phyloP scores from a whole-genome alignment of 345 rosid species.

The Raphanus raphanistrum region DNA sequence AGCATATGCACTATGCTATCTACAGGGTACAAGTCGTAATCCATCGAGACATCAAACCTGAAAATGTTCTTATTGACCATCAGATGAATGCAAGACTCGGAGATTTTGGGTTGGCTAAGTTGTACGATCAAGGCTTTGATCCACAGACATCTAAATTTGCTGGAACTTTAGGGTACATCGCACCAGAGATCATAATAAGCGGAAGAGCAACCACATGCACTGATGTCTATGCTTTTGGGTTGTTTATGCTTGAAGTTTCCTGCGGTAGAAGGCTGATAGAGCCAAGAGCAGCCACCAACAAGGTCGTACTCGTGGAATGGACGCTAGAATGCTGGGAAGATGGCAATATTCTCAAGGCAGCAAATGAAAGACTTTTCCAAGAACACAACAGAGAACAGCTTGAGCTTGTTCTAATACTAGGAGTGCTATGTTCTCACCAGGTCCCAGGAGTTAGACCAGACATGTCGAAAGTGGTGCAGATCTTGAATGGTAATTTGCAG shows the following conservation, averaged over 20 bases:
- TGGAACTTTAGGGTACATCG: slow-evolving; percentile 46
- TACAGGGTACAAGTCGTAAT: slow-evolving; percentile 50
- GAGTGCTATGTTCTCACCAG: slow-evolving; percentile 26
- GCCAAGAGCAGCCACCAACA: slow-evolving; percentile 49
- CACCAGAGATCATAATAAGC: slow-evolving; percentile 40
- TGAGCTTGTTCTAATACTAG: slow-evolving; percentile 24
- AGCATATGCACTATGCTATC: slow-evolving; percentile 42
- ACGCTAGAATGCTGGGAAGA: slow-evolving; percentile 11
- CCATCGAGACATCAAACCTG: slow-evolving; percentile 47
- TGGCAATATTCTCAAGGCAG: slow-evolving; percentile 13
- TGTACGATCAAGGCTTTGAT: slow-evolving; percentile 37
- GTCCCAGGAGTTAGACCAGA: slow-evolving; percentile 12
- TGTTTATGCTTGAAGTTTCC: slow-evolving; percentile 45
- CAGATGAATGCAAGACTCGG: slow-evolving; percentile 45
- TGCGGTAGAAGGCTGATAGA: slow-evolving; percentile 44
- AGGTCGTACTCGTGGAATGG: slow-evolving; percentile 43
- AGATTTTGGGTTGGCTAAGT: slow-evolving; percentile 46
- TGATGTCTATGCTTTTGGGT: slow-evolving; percentile 42
- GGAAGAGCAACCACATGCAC: slow-evolving; percentile 41
- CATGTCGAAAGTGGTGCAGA: slow-evolving; percentile 8
- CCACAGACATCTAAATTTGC: slow-evolving; percentile 38
- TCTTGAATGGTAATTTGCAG: slow-evolving; percentile 7
- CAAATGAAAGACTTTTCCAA: background rate
- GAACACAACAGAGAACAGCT: slow-evolving; percentile 6
- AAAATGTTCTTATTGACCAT: slow-evolving; percentile 40